Evolutionary conservation across 2,329 filamentous ascomycete genomes (phyloP).

Genomic region (Alternaria conjuncta): DNA sequence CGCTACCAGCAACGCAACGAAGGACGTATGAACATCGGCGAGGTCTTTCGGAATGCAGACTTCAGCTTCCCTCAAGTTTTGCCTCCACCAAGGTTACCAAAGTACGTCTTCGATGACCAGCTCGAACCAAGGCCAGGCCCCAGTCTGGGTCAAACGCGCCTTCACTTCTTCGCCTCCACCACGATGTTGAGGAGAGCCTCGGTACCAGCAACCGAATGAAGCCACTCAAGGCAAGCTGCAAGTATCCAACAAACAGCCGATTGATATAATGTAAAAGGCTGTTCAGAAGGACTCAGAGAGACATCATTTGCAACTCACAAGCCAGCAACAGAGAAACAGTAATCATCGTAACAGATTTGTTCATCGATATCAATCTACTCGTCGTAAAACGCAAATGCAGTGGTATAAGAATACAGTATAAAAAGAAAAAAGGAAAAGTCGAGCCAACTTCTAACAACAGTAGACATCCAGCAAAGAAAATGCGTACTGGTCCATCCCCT

Average conservation of each 20-base stretch:
- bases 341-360: background rate
- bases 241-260: background rate
- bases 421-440: background rate
- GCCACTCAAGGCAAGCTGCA: background rate
- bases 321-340: background rate
- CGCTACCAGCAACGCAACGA: background rate
- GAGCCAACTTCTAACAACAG: background rate
- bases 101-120: background rate
- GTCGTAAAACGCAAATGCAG: background rate
- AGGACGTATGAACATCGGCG: background rate
- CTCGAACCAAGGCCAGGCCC: background rate
- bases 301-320: background rate
- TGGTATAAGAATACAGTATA: slow-evolving; percentile 1
- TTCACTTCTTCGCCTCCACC: background rate
- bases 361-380: background rate
- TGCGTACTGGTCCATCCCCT: background rate
- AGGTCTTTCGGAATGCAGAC: background rate
- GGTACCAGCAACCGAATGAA: background rate
- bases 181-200: background rate
- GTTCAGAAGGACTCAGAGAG: background rate
- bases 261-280: background rate
- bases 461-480: background rate
- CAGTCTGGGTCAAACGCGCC: background rate
- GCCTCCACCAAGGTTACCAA: background rate
- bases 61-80: background rate